phyloP scores from a whole-genome alignment of 768 basidiomycete species.

The Pisolithus tinctorius region DNA sequence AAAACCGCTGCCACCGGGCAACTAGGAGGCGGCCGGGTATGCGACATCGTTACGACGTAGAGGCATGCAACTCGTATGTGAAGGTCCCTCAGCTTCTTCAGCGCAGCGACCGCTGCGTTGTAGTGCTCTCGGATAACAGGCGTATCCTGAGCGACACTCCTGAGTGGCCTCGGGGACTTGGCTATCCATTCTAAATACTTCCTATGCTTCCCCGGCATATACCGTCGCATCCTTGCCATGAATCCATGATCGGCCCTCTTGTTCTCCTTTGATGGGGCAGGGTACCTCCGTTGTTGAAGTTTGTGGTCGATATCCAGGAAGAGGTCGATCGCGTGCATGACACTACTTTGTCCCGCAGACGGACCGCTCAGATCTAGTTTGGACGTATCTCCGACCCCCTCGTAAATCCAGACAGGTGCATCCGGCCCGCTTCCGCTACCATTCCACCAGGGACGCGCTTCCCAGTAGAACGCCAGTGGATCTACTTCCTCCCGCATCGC shows the following conservation, averaged over 20 bases:
- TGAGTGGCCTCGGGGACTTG: constrained; percentile 50
- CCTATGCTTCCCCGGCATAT: constrained; percentile 92
- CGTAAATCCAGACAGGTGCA: constrained; percentile 63
- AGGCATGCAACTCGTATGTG: constrained; percentile 88
- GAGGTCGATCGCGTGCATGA: constrained; percentile 82
- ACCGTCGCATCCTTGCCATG: constrained; percentile 89
- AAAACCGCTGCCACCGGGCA: constrained; percentile 55
- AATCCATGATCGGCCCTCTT: constrained; percentile 68
- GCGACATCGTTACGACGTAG: constrained; percentile 83
- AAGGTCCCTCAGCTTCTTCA: constrained; percentile 78
- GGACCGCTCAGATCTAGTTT: constrained; percentile 75
- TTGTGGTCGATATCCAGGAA: constrained; percentile 89
- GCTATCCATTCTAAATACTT: constrained; percentile 72
- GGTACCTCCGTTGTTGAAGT: constrained; percentile 62
- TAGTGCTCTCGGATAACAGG: constrained; percentile 67
- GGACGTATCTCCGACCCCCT: constrained; percentile 58
- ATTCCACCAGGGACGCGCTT: constrained; percentile 88
- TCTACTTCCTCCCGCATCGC: constrained; percentile 67
- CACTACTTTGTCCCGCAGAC: constrained; percentile 88
- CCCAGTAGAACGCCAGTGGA: constrained; percentile 84
- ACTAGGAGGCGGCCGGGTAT: constrained; percentile 39
- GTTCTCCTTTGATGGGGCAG: constrained; percentile 58
- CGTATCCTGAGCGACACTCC: constrained; percentile 51
- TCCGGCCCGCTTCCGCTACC: constrained; percentile 60
- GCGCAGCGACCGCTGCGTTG: constrained; percentile 66